These are phyloP conservation scores for Ganoderma sinense DNA, from an alignment of 1,284 basidiomycete genomes.

Conservation along the genomic window DNA sequence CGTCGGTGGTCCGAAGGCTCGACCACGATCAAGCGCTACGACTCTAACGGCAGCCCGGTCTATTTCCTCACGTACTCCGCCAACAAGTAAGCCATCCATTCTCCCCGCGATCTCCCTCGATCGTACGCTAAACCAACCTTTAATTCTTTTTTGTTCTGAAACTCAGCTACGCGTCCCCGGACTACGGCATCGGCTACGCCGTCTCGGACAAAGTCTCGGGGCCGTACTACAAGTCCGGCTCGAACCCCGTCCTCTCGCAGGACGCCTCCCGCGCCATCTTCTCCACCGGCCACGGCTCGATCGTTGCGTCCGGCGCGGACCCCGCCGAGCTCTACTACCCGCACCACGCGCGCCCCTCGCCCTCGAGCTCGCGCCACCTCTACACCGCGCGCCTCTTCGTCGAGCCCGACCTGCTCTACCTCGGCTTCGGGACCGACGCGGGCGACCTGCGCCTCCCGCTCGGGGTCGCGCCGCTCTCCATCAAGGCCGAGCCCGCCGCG, in stretches of 20 bases:
- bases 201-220: constrained; percentile 14
- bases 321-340: constrained; percentile 20
- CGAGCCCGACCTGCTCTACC: constrained; percentile 18
- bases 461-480: constrained; percentile 13
- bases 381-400: constrained; percentile 17
- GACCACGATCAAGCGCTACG: constrained; percentile 14
- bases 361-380: constrained; percentile 8
- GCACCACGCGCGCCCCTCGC: constrained; percentile 20
- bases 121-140: neutral
- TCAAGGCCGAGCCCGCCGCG: neutral
- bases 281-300: constrained; percentile 20
- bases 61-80: constrained; percentile 20
- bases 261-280: constrained; percentile 19
- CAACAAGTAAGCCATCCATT: constrained; percentile 11
- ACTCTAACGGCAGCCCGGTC: constrained; percentile 12
- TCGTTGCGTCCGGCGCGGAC: constrained; percentile 13
- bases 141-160: neutral
- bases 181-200: constrained; percentile 23
- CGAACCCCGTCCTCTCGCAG: constrained; percentile 18
- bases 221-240: constrained; percentile 19
- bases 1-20: constrained; percentile 21
- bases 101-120: neutral
- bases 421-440: constrained; percentile 14
- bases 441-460: constrained; percentile 19
- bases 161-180: constrained; percentile 17